Evolutionary conservation across 495 filamentous ascomycete species (phyloP), one percentile per base, ranked within the genome.

Genomic region (Aspergillus cavernicola): DNA sequence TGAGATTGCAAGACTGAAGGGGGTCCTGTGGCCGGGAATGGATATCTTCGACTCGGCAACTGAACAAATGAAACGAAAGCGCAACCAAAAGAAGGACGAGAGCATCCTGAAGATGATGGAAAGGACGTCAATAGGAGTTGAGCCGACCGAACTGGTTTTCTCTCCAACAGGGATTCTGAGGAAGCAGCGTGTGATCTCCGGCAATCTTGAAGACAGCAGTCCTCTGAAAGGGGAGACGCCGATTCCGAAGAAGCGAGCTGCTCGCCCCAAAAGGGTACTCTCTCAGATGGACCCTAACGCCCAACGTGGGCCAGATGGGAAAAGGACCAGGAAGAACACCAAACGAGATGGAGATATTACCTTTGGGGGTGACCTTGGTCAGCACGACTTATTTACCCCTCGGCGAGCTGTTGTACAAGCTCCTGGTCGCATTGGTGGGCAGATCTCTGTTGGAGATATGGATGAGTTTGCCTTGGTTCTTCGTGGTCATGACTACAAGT

Each of bases 21-120:
- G 91, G 0, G 68, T 88, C 7, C 64, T 80, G 40, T 95, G 82
- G 77, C 87, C 87, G 4, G 91, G 91, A 8, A 96, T 96, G 91
- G 82, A 85, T 47, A 69, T 92, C 16, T 95, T 95, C 60, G 91
- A 96, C 63, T 86, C 90, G 10, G 91, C 91, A 7, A 89, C 83
- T 1, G 75, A 82, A 47, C 80, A 86, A 41, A 86, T 87, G 75
- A 85, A 85, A 61, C 82, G 87, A 32, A 88, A 81, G 69, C 82
- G 91, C 35, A 96, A 96, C 62, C 91, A 96, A 66, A 87, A 87
- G 55, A 96, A 96, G 61, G 85, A 88, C 50, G 76, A 73, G 11
- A 85, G 79, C 6, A 81, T 89, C 18, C 55, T 95, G 19, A 79
- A 77, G 63, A 77, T 79, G 58, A 88, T 96, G 75, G 79, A 89